Percentiles rank a stretch among this genome's conserved stretches.
Conservation (phyloP, 2,329 filamentous ascomycete species). For the Ceratocystiopsis sp. region DNA sequence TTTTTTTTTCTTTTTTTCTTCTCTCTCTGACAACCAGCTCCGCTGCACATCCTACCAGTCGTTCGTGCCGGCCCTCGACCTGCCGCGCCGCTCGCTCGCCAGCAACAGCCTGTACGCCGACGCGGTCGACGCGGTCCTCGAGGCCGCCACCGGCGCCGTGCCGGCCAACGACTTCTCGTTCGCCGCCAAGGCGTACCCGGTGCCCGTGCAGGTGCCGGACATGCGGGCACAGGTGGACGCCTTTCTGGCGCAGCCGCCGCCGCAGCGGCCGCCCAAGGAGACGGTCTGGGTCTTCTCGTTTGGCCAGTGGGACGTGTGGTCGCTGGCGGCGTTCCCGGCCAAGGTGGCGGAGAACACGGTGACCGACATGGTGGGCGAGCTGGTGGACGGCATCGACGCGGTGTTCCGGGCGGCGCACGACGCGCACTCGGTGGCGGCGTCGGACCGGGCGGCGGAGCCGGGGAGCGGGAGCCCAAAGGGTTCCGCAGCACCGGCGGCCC, state of each 20-base stretch:
- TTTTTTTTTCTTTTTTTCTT: neutral
- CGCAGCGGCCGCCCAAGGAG: conserved; percentile 21
- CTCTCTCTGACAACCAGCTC: conserved; percentile 19
- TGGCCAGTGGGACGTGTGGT: conserved; percentile 39
- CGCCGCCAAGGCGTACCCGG: conserved; percentile 24
- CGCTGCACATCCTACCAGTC: conserved; percentile 28
- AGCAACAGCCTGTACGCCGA: conserved; percentile 37
- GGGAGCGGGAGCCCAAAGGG: too few species aligned
- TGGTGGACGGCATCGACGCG: conserved; percentile 29
- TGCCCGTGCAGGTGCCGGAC: conserved; percentile 22
- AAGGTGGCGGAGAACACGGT: conserved; percentile 20
- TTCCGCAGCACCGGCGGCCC: neutral
- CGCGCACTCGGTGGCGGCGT: conserved; percentile 26
- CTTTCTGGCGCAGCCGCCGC: conserved; percentile 25
- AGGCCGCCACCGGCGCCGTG: conserved; percentile 15
- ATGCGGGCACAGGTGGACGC: conserved; percentile 25
- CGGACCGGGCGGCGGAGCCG: conserved; percentile 20
- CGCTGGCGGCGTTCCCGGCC: conserved; percentile 28
- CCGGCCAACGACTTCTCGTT: conserved; percentile 28
- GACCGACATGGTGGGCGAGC: conserved; percentile 18
- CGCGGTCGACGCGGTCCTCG: conserved; percentile 18
- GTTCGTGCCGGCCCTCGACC: conserved; percentile 20
- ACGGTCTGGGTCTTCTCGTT: conserved; percentile 36
- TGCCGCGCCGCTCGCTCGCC: conserved; percentile 24
- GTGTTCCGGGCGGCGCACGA: conserved; percentile 28